Conservation (phyloP, 2,329 filamentous ascomycete genomes). For the Aaosphaeria pasadenensis region DNA sequence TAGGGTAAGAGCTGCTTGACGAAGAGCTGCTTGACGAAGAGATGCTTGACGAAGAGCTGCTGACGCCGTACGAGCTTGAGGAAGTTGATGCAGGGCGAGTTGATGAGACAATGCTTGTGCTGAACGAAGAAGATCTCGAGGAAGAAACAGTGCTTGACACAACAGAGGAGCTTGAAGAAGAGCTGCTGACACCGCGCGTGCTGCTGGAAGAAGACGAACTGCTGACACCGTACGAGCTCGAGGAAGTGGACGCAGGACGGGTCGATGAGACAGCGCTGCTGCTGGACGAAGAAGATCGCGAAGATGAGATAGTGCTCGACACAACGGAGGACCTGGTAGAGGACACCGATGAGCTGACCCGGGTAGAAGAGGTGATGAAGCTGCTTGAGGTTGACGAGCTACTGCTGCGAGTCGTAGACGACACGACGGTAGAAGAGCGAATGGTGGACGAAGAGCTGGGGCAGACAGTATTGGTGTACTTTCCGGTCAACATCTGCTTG, state of each 20-base stretch:
- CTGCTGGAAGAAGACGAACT: not conserved
- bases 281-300: not conserved
- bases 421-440: slow-evolving; percentile 1
- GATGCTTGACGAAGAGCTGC: not conserved
- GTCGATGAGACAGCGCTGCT: not conserved
- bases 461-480: slow-evolving; percentile 13
- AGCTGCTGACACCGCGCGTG: not conserved
- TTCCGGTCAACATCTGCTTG: slow-evolving; percentile 37
- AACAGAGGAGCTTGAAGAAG: not conserved
- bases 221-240: not conserved
- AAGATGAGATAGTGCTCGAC: not conserved
- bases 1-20: not conserved
- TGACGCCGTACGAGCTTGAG: not conserved
- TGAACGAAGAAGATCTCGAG: not conserved
- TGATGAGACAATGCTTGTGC: not conserved
- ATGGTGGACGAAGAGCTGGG: slow-evolving; percentile 9
- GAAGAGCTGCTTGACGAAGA: not conserved
- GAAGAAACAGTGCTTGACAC: not conserved
- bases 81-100: not conserved
- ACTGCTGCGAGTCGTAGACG: slow-evolving; percentile 4
- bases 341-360: not conserved
- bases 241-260: not conserved
- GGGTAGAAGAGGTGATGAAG: no score
- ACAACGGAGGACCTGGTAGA: not conserved
- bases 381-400: not conserved